Conservation (phyloP, 2,329 filamentous ascomycete species). For the Stagonosporopsis tanaceti region DNA sequence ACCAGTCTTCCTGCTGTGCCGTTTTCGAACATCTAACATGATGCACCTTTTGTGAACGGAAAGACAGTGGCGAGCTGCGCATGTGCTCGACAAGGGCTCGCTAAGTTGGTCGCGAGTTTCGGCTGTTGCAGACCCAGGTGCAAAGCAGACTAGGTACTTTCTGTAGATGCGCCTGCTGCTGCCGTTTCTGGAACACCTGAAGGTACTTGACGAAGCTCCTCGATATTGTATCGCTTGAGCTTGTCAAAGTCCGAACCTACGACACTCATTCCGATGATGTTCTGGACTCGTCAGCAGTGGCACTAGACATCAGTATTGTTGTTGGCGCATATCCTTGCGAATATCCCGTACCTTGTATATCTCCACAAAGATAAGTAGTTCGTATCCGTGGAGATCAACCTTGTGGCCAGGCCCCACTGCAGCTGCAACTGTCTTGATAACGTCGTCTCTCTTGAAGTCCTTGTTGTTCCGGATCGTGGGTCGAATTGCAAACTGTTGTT, state of each 20-base stretch:
- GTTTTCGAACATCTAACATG: not conserved
- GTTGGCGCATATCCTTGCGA: not conserved
- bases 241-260: slow-evolving; percentile 76
- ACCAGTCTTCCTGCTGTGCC: slow-evolving; percentile 19
- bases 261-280: slow-evolving; percentile 79
- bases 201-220: slow-evolving; percentile 71
- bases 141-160: not conserved
- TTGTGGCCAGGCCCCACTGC: slow-evolving; percentile 73
- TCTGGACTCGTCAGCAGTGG: slow-evolving; percentile 57
- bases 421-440: slow-evolving; percentile 76
- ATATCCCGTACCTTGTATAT: slow-evolving; percentile 73
- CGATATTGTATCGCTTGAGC: slow-evolving; percentile 79
- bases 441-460: slow-evolving; percentile 69
- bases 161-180: not conserved
- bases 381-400: slow-evolving; percentile 79
- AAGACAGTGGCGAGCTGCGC: not conserved
- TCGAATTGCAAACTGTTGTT: slow-evolving; percentile 78
- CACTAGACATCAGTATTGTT: not conserved
- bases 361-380: slow-evolving; percentile 81
- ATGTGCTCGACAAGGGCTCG: not conserved
- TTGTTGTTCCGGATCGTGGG: slow-evolving; percentile 79
- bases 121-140: too few relatives aligned
- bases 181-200: slow-evolving; percentile 4
- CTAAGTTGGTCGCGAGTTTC: not conserved
- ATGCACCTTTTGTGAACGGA: not conserved